Percentiles rank a stretch among this genome's conserved stretches.
Evolutionary conservation across 2,329 filamentous ascomycete genomes (phyloP).

Genomic region (Aspergillus sp.): DNA sequence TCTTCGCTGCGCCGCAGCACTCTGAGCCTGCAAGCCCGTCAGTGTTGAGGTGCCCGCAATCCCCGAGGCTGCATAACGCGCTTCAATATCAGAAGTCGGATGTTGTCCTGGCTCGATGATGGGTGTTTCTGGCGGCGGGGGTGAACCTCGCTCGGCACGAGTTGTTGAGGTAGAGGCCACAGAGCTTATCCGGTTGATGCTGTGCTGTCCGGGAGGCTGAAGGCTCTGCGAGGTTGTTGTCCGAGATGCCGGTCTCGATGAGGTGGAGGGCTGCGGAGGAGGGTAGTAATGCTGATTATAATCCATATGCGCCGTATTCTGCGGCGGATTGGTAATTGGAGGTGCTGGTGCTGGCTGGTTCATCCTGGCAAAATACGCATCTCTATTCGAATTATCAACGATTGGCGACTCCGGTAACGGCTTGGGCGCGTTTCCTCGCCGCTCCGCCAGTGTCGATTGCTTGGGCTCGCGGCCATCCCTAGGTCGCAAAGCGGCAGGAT

Average conservation of each 20-base stretch:
- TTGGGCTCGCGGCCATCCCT: conserved; percentile 53
- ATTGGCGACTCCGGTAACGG: conserved; percentile 80
- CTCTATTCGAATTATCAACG: conserved; percentile 71
- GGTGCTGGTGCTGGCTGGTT: conserved; percentile 46
- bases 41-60: conserved; percentile 84
- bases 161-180: conserved; percentile 94
- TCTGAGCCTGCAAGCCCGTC: conserved; percentile 71
- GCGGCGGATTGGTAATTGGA: conserved; percentile 22
- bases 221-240: conserved; percentile 35
- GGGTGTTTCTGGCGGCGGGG: conserved; percentile 91
- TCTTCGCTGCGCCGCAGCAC: conserved; percentile 77
- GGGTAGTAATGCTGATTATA: conserved; percentile 65
- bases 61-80: conserved; percentile 84
- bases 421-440: conserved; percentile 72
- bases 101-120: conserved; percentile 69
- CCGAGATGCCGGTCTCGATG: conserved; percentile 22
- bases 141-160: conserved; percentile 85
- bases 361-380: conserved; percentile 73
- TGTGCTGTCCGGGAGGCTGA: conserved; percentile 49
- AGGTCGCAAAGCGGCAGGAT: conserved; percentile 43
- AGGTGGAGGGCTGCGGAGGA: conserved; percentile 44
- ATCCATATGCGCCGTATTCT: conserved; percentile 49
- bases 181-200: conserved; percentile 67
- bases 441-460: conserved; percentile 69
- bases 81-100: conserved; percentile 82